Evolutionary conservation across 306 rosid genomes (phyloP).

Genomic region (Medicago lupulina): DNA sequence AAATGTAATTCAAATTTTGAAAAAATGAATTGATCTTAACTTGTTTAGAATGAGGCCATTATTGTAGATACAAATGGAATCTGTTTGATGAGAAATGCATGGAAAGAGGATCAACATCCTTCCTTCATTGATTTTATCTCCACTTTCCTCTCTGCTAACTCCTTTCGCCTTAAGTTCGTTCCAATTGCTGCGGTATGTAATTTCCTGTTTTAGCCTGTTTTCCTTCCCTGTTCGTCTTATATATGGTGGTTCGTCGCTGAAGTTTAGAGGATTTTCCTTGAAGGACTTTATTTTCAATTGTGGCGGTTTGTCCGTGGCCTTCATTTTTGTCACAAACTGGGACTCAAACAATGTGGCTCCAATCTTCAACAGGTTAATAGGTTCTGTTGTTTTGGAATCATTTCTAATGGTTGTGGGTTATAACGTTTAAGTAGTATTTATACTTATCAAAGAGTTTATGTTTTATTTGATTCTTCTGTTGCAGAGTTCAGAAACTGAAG

Average conservation of each 20-base stretch:
- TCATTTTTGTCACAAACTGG: conserved; percentile 75
- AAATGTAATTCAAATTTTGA: too few species aligned
- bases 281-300: conserved; percentile 96
- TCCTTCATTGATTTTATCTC: conserved; percentile 75
- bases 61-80: conserved; percentile 65
- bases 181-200: conserved; percentile 69
- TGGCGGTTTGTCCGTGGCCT: conserved; percentile 87
- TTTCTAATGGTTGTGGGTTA: background rate
- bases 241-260: conserved; percentile 16
- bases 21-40: conserved; percentile 7
- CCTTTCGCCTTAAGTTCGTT: conserved; percentile 76
- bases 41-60: conserved; percentile 29
- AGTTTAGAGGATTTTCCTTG: conserved; percentile 30
- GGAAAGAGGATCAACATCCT: conserved; percentile 82
- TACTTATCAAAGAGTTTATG: background rate
- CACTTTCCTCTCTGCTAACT: conserved; percentile 67
- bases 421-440: conserved; percentile 5
- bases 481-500: conserved; percentile 77
- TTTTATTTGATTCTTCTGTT: conserved; percentile 28
- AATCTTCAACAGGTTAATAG: conserved; percentile 63
- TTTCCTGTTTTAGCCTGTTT: background rate
- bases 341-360: conserved; percentile 54
- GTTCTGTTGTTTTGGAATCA: conserved; percentile 32
- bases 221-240: background rate
- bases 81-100: conserved; percentile 80